A percentile compares a stretch with the other conserved stretches of the same genome.
phyloP scores from a whole-genome alignment of 768 basidiomycete genomes.

The Hirschioporus abietinus region DNA sequence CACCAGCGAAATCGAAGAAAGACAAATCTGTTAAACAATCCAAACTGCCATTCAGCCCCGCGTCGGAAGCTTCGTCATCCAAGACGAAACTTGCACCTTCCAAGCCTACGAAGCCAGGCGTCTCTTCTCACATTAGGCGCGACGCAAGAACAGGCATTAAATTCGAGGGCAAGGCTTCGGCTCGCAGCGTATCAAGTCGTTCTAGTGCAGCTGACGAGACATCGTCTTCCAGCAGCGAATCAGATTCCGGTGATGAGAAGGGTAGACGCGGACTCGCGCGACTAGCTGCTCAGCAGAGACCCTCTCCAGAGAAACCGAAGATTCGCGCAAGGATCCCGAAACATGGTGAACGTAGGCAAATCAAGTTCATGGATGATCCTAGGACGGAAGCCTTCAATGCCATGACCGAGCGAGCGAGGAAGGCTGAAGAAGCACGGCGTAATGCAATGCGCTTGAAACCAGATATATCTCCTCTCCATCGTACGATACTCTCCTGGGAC shows the following conservation, averaged over 20 bases:
- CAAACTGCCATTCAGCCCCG: background rate
- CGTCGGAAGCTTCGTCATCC: background rate
- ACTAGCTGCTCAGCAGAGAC: slow-evolving; percentile 53
- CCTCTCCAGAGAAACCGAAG: slow-evolving; percentile 40
- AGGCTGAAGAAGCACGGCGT: slow-evolving; percentile 57
- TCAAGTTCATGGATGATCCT: slow-evolving; percentile 57
- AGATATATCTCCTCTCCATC: slow-evolving; percentile 75
- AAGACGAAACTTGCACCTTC: background rate
- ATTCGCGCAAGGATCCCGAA: slow-evolving; percentile 37
- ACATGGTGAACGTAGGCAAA: slow-evolving; percentile 51
- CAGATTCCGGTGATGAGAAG: slow-evolving; percentile 43
- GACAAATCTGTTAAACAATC: background rate
- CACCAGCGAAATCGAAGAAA: background rate
- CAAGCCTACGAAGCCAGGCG: background rate
- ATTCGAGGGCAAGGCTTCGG: background rate
- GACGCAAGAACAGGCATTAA: background rate
- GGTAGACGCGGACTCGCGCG: slow-evolving; percentile 42
- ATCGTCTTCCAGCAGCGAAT: slow-evolving; percentile 41
- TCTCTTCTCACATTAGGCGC: background rate
- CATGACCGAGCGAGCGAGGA: slow-evolving; percentile 44
- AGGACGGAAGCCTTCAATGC: slow-evolving; percentile 32
- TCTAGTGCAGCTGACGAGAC: slow-evolving; percentile 14
- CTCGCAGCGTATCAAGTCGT: background rate
- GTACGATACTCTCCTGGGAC: slow-evolving; percentile 78
- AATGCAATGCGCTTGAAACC: slow-evolving; percentile 72